Evolutionary conservation across 257 asterid genomes (phyloP).

Genomic region (Solanum appendiculatum): DNA sequence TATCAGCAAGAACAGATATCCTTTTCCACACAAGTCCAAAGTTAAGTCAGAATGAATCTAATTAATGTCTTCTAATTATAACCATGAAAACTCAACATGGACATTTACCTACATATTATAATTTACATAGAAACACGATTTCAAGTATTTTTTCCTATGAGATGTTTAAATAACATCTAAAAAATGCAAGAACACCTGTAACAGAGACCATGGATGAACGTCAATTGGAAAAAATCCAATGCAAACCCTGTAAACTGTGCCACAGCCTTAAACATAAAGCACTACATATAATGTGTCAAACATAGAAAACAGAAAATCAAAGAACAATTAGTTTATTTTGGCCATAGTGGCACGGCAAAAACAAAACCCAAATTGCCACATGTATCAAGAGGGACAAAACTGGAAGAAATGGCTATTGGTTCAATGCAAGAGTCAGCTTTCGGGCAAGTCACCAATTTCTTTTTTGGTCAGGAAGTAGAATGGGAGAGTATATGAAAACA

Average conservation of each 20-base stretch:
- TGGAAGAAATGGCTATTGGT: neutral
- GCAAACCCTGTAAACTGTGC: neutral
- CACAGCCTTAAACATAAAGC: neutral
- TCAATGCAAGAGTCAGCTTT: neutral
- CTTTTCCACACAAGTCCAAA: neutral
- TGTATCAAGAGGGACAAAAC: neutral
- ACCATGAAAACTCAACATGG: neutral
- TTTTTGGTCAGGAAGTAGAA: neutral
- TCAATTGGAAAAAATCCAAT: neutral
- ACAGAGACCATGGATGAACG: neutral
- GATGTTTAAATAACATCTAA: neutral
- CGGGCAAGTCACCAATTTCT: neutral
- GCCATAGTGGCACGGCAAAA: neutral
- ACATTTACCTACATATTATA: neutral
- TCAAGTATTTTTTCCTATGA: neutral
- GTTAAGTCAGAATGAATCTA: neutral
- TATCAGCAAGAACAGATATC: neutral
- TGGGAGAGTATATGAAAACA: neutral
- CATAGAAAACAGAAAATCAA: neutral
- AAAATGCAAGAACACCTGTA: neutral
- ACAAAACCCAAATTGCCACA: neutral
- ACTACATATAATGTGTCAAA: neutral
- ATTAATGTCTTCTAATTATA: neutral
- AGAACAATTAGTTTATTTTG: neutral
- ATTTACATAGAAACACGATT: neutral